Percentiles rank a stretch among this genome's conserved stretches.
These are phyloP conservation scores for Sesbania bispinosa DNA, from an alignment of 306 rosid species.

Conservation along the genomic window DNA sequence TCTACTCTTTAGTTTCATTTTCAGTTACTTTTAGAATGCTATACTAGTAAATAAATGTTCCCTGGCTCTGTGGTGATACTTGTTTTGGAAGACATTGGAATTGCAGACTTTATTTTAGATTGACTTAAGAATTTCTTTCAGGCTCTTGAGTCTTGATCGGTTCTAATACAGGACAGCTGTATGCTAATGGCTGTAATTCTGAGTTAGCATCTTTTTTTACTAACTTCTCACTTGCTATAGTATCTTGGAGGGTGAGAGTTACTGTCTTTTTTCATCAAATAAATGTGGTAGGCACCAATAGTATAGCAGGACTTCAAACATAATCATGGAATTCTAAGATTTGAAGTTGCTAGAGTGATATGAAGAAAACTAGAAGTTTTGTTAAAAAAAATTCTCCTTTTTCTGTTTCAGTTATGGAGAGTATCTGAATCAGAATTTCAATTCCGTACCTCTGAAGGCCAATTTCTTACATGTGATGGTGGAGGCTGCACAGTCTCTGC, in stretches of 20 bases:
- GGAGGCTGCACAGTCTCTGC: conserved; percentile 62
- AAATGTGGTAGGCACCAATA: not conserved
- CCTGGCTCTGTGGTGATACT: not conserved
- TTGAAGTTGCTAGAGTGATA: not conserved
- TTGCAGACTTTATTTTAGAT: not conserved
- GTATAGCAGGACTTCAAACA: not conserved
- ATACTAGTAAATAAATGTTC: conserved; percentile 13
- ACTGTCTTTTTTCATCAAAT: conserved; percentile 6
- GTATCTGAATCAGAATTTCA: conserved; percentile 68
- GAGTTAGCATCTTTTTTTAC: not conserved
- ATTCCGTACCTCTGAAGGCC: conserved; percentile 59
- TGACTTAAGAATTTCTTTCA: not conserved
- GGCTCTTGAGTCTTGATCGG: not conserved
- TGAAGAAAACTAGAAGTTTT: conserved; percentile 8
- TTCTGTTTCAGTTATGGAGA: conserved; percentile 73
- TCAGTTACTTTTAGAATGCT: not conserved
- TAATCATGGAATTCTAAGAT: not conserved
- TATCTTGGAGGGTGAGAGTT: conserved; percentile 20
- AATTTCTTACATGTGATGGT: conserved; percentile 70
- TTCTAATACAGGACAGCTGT: not conserved
- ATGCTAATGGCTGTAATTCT: conserved; percentile 1
- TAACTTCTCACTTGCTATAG: not conserved
- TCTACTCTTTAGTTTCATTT: not conserved
- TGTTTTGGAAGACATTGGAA: conserved; percentile 3
- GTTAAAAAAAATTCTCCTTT: not conserved